A percentile compares a stretch with the other conserved stretches of the same genome.
Evolutionary conservation across 139 green algal species (phyloP).

Genomic region (Limnomonas spitsbergensis): DNA sequence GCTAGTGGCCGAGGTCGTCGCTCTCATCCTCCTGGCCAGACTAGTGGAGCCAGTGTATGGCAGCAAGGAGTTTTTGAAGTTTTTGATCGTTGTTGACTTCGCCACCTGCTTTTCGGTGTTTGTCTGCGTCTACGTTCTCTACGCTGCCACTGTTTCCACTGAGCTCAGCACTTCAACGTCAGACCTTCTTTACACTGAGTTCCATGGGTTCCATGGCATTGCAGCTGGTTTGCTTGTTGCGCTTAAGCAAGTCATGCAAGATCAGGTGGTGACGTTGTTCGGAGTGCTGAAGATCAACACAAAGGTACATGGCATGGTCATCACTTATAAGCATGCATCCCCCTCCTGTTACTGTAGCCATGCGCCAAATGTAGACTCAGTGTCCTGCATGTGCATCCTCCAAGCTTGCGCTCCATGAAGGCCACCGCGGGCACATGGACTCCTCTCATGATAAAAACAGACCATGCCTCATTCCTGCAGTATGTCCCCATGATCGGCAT

Average conservation of each 20-base stretch:
- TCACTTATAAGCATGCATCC: background rate
- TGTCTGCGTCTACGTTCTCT: constrained; percentile 61
- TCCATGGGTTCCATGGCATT: constrained; percentile 86
- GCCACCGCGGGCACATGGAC: too few relatives aligned
- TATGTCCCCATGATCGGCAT: constrained; percentile 28
- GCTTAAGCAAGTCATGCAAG: constrained; percentile 87
- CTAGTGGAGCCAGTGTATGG: constrained; percentile 85
- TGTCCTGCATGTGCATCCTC: background rate
- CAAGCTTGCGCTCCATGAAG: too few relatives aligned
- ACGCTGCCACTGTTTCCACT: constrained; percentile 17
- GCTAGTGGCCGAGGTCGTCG: constrained; percentile 53
- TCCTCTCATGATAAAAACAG: too few relatives aligned
- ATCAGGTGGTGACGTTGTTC: constrained; percentile 78
- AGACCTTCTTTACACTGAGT: constrained; percentile 51
- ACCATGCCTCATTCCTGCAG: too few relatives aligned
- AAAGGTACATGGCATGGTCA: constrained; percentile 46
- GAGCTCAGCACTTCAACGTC: too few relatives aligned
- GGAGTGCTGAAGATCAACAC: constrained; percentile 66
- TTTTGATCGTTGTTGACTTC: constrained; percentile 64
- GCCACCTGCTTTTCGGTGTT: constrained; percentile 55
- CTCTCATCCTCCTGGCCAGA: constrained; percentile 66
- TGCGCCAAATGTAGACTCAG: too few relatives aligned
- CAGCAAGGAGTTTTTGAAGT: constrained; percentile 74
- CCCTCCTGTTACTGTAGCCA: background rate
- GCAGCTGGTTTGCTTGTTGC: constrained; percentile 79